Conservation (phyloP, 1,139 yeast species). For the Pichia sp. region DNA sequence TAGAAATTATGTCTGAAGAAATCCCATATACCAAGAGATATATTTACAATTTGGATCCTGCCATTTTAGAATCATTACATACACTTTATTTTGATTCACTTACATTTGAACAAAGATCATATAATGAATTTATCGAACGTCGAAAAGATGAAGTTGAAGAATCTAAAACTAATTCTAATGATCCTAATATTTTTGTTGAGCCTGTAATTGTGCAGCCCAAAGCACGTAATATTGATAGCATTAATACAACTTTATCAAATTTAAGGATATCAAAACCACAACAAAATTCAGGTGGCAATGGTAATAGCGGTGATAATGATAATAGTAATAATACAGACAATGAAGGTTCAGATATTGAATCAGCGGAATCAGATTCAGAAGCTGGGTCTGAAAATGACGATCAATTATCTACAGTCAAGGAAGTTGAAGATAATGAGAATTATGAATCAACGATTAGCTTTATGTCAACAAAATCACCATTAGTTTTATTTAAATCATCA, state of each 20-base stretch:
- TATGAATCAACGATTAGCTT: constrained; percentile 40
- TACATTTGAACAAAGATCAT: constrained; percentile 31
- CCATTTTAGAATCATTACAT: constrained; percentile 42
- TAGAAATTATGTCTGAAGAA: constrained; percentile 23
- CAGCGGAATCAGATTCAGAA: constrained; percentile 47
- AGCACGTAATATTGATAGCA: constrained; percentile 2
- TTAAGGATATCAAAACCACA: constrained; percentile 4
- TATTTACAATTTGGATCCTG: constrained; percentile 43
- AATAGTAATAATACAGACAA: constrained; percentile 38
- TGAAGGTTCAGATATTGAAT: constrained; percentile 45
- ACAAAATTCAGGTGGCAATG: constrained; percentile 37
- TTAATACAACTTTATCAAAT: constrained; percentile 2
- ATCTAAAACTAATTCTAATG: constrained; percentile 13
- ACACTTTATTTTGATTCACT: constrained; percentile 52
- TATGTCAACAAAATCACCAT: constrained; percentile 60
- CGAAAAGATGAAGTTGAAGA: constrained; percentile 15
- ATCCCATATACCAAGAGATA: constrained; percentile 36
- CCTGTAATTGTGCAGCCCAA: constrained; percentile 9
- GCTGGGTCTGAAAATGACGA: constrained; percentile 28
- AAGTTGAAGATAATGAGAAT: constrained; percentile 33
- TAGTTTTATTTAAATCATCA: constrained; percentile 46
- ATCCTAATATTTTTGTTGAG: background rate
- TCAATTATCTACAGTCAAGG: constrained; percentile 11
- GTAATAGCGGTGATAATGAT: constrained; percentile 37
- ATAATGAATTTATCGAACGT: constrained; percentile 17